Percentiles rank a stretch among this genome's conserved stretches.
Evolutionary conservation across 2,329 filamentous ascomycete species (phyloP).

Genomic region (Phaeoacremonium minimum): DNA sequence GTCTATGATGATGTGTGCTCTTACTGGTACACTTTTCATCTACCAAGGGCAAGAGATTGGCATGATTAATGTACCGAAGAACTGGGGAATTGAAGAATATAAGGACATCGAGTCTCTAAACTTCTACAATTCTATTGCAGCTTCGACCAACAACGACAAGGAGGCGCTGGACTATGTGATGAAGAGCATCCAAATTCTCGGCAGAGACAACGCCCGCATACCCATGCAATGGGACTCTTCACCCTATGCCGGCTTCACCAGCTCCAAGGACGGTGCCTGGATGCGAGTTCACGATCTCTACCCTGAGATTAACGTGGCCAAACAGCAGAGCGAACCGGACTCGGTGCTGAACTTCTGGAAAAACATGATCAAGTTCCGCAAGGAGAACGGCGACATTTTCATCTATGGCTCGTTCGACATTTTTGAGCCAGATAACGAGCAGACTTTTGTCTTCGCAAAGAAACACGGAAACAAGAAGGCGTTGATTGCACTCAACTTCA

Average conservation of each 20-base stretch:
- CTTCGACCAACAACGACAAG: conserved; percentile 18
- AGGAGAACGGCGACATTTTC: conserved; percentile 52
- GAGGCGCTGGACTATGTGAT: conserved; percentile 40
- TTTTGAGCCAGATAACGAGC: conserved; percentile 39
- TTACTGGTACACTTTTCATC: conserved; percentile 52
- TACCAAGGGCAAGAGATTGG: conserved; percentile 60
- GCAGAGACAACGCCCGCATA: conserved; percentile 61
- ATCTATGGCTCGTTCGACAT: conserved; percentile 56
- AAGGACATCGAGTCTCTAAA: conserved; percentile 45
- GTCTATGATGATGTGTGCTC: conserved; percentile 38
- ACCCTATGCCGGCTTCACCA: conserved; percentile 58
- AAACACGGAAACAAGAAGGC: conserved; percentile 18
- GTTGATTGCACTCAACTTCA: conserved; percentile 38
- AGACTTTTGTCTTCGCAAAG: conserved; percentile 41
- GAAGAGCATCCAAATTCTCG: conserved; percentile 52
- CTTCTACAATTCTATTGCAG: conserved; percentile 31
- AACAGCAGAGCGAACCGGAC: conserved; percentile 34
- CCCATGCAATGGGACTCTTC: conserved; percentile 63
- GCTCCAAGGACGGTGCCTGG: conserved; percentile 41
- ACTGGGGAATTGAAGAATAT: conserved; percentile 43
- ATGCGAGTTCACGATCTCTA: conserved; percentile 60
- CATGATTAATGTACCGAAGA: conserved; percentile 47
- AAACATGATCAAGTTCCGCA: conserved; percentile 47
- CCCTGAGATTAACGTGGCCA: conserved; percentile 47
- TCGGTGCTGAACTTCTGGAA: conserved; percentile 61